These are phyloP conservation scores for Chlorella sp. DNA, from an alignment of 139 green algal species.

Conservation along the genomic window DNA sequence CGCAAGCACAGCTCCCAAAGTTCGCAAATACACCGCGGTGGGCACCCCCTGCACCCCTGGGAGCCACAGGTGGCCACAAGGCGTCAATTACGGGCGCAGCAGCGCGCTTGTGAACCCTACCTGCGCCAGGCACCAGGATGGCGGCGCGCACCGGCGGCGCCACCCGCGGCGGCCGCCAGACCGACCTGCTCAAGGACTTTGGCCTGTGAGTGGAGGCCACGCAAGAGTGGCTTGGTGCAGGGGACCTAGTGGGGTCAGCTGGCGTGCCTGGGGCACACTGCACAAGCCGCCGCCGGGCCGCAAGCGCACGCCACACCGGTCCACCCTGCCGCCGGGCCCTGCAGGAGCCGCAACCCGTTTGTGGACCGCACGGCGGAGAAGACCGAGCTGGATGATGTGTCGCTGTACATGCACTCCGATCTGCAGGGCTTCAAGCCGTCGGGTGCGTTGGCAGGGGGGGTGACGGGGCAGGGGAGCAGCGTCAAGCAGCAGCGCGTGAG, in stretches of 20 bases:
- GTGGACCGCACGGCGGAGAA: constrained; percentile 90
- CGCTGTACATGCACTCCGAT: constrained; percentile 83
- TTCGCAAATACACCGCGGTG: too few relatives aligned
- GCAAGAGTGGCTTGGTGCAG: too few relatives aligned
- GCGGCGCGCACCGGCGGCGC: not conserved
- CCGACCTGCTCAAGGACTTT: constrained; percentile 48
- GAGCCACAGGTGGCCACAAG: too few relatives aligned
- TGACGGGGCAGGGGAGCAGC: too few relatives aligned
- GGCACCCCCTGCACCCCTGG: too few relatives aligned
- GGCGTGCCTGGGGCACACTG: too few relatives aligned
- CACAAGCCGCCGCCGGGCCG: too few relatives aligned
- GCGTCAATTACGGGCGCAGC: not conserved
- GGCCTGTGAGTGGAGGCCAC: constrained; percentile 20
- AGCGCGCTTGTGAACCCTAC: not conserved
- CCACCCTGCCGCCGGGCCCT: too few relatives aligned
- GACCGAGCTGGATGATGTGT: constrained; percentile 70
- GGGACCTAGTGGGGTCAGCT: too few relatives aligned
- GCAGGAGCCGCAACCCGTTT: constrained; percentile 50
- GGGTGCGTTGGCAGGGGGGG: constrained; percentile 30
- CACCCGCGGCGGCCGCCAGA: constrained; percentile 17
- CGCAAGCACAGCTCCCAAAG: too few relatives aligned
- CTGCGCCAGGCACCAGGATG: not conserved
- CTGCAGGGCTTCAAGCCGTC: constrained; percentile 80
- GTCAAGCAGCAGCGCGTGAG: too few relatives aligned
- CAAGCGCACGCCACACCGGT: too few relatives aligned